These are phyloP conservation scores for Colletotrichum horii DNA, from an alignment of 2,329 filamentous ascomycete genomes.

Conservation along the genomic window DNA sequence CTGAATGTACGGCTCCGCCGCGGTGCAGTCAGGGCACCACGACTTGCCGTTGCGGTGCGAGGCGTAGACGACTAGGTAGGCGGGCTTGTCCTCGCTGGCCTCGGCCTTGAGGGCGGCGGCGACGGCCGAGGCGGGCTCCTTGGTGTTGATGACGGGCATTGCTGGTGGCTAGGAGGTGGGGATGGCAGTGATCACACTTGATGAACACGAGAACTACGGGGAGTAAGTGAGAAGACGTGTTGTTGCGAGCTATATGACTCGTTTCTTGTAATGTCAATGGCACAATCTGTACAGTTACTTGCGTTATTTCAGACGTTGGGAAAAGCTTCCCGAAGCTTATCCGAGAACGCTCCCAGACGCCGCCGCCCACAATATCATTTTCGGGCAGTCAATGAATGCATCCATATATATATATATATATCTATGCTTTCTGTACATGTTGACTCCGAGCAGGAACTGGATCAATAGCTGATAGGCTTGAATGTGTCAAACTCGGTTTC, in stretches of 20 bases:
- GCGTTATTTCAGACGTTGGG: conserved; percentile 12
- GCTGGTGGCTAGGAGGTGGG: neutral
- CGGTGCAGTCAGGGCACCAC: conserved; percentile 17
- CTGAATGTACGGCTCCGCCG: conserved; percentile 19
- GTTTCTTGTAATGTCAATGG: neutral
- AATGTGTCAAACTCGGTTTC: neutral
- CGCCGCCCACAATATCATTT: neutral
- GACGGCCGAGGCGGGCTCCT: conserved; percentile 8
- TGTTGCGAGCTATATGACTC: neutral
- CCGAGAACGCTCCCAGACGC: neutral
- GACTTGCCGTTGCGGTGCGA: conserved; percentile 15
- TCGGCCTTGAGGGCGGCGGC: conserved; percentile 12
- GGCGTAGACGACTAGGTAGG: conserved; percentile 19
- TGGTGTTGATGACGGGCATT: conserved; percentile 18
- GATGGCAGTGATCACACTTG: neutral
- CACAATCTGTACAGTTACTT: conserved; percentile 3
- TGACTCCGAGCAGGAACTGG: neutral
- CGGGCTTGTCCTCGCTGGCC: conserved; percentile 14
- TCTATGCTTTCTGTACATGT: neutral
- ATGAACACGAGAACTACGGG: neutral
- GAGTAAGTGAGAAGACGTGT: neutral
- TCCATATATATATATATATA: too few species aligned
- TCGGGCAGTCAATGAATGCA: neutral
- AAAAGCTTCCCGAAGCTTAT: conserved; percentile 9
- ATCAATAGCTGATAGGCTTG: neutral